Base-by-base conservation (phyloP, 176 grass and related monocot genomes). In the Oryza coarctata region DNA sequence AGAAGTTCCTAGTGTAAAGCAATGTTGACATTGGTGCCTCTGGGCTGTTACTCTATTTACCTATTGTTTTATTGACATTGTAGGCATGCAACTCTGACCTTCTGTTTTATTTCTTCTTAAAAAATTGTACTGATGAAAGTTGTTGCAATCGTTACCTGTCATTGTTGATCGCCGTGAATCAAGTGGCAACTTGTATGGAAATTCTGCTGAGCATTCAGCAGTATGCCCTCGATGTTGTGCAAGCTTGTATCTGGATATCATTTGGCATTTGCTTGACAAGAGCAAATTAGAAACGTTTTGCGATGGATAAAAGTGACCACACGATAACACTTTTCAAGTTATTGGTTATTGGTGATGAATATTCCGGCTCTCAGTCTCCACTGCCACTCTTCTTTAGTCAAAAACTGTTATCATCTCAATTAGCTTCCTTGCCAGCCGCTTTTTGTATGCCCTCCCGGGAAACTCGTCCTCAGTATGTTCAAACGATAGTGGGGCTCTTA, bases 1-100 rank as follows among this genome's bases (percentile, higher is more conserved):
- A 88, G 50, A 85, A 70, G 26, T 76, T 89, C 71, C 18, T 76
- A 76, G 50, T 81, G 87, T 89, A 75, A 84, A 81, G 52, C 71
- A 49, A 43, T 85, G 52, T 75, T 85, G 52, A 70, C 77, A 55
- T 63, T 63, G 32, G 28, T 70, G 36, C 9, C 35, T 70, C 18
- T 55, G 50, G 20, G 50, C 7, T 55, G n/a, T 71, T 69, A 18
- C 18, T 9, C 23, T 70, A 3, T 80, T 80, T 40, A 63, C 52
- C 62, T 75, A 74, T 79, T 88, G 82, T 75, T 89, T 81, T 22
- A 27, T 89, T 84, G 76, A 80, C 64, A 38, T 22, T 88, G 63
- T 89, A 80, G 76, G 40, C 39, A 79, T 67, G 27, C 65, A 67
- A 52, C 70, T 84, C 38, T 76, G 76, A 63, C 39, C 15, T 60